Evolutionary conservation across 106 monocot species (phyloP).

Genomic region (Allium fistulosum): DNA sequence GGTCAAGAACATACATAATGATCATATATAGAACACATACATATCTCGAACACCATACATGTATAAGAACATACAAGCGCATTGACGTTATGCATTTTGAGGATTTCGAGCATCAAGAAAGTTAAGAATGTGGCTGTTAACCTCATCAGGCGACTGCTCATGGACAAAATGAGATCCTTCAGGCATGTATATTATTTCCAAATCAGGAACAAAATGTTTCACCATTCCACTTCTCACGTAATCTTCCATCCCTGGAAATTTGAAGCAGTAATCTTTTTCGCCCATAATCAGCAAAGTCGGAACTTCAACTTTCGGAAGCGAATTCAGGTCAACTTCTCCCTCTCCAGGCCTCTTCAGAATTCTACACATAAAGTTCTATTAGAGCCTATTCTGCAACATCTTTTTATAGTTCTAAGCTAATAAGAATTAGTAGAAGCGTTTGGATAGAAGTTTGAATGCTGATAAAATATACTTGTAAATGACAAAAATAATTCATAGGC

Average conservation of each 20-base stretch:
- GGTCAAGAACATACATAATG: too few relatives aligned
- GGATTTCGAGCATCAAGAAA: not conserved
- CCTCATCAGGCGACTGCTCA: not conserved
- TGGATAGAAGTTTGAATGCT: too few relatives aligned
- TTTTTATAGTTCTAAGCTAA: too few relatives aligned
- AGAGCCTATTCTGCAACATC: too few relatives aligned
- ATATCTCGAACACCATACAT: too few relatives aligned
- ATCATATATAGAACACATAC: too few relatives aligned
- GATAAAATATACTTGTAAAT: too few relatives aligned
- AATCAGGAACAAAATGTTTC: slow-evolving; percentile 18
- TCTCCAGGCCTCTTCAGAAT: not conserved
- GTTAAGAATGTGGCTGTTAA: not conserved
- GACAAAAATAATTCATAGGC: too few relatives aligned
- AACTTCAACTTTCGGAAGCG: not conserved
- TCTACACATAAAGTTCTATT: too few relatives aligned
- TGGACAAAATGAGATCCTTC: slow-evolving; percentile 53
- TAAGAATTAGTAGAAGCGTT: too few relatives aligned
- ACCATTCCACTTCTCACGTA: slow-evolving; percentile 14
- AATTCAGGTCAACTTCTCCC: not conserved
- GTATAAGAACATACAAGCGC: not conserved
- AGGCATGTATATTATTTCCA: slow-evolving; percentile 22
- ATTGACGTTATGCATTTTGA: not conserved
- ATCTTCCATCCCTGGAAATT: slow-evolving; percentile 13
- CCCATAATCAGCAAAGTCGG: slow-evolving; percentile 24
- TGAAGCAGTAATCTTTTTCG: slow-evolving; percentile 16